Evolutionary conservation across 164 flowering plant genomes (phyloP), one percentile per base, ranked within the genome.

Genomic region (Euptelea pleiosperma): DNA sequence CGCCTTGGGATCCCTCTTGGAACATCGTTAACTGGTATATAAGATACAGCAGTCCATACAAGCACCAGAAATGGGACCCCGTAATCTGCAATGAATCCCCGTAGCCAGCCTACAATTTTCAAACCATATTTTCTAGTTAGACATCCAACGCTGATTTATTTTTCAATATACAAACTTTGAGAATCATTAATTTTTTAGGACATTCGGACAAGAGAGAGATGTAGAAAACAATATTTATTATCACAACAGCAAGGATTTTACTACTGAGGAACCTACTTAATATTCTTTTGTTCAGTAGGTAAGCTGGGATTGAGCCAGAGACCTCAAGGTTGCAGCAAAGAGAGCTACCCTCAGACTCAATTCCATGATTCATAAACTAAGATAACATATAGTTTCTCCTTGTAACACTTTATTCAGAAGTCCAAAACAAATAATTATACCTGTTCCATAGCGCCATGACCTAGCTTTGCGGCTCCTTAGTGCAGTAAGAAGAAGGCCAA

Each of bases 21-120:
- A 52, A 93, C 90, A 70, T 74, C 74, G 21, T 79, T 73, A 46
- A 56, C 81, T 9, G 96, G 97, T 44, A 83, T 76, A 64, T 87
- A 93, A 35, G 98, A 93, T 43, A 80, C 54, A 19, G 78, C 96
- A 43, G 97, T 87, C 98, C 98, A 93, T 14, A 86, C 82, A 58
- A 93, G 80, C 63, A 93, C 94, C 98, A 93, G 84, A 29, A 93
- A 61, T 42, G 98, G 98, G 48, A 93, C 98, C 24, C 98, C 98
- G 69, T 93, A 93, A 65, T 93, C 98, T 18, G 98, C 98, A 49
- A 87, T 75, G 19, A 89, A 76, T 47, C 98, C 93, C 49, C 96
- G 75, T 58, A 89, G 74, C 81, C 77, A 80, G 34, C 96, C 96
- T 92, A 61, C 12, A 60, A 46, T 52, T 51, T 61, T 34, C 25